Base-by-base conservation (phyloP, 495 filamentous ascomycete genomes). In the Aspergillus nanangensis region DNA sequence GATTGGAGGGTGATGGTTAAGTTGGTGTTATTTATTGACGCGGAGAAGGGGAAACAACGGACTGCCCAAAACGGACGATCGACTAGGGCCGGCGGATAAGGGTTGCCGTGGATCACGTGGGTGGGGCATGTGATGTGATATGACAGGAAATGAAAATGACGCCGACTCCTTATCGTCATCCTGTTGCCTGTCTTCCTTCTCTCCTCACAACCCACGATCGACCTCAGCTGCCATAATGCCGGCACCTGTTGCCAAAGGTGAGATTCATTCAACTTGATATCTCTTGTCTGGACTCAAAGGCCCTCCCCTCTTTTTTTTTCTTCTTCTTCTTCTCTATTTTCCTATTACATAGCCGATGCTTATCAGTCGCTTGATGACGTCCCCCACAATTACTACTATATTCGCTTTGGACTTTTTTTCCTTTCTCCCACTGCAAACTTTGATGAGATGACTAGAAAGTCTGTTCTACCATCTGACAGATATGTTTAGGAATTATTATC, bases 401-500 rank as follows among this genome's bases (percentile, higher is more conserved):
- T n/a, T 8, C 10, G 17, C 19, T 44, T 4, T 17, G 39, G 21
- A 37, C 33, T 35, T 29, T 38, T 25, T 36, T 44, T 41, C 13
- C 44, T 45, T 9, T 32, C 21, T 42, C n/a, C n/a, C n/a, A n/a
- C n/a, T n/a, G n/a, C n/a, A n/a, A n/a, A n/a, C n/a, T n/a, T n/a
- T n/a, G n/a, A n/a, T n/a, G n/a, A n/a, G n/a, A n/a, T n/a, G n/a
- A n/a, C n/a, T n/a, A n/a, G n/a, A n/a, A n/a, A n/a, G n/a, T n/a
- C n/a, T n/a, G n/a, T n/a, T 37, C 27, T 19, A 23, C 19, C 21
- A 25, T 29, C 19, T 24, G 10, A 36, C n/a, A 20, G 13, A 48
- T 31, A 40, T 34, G 19, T 45, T 29, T 72, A 92, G 89, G 83
- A 55, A 78, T 88, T 60, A 84, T 93, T 13, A 79, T 93, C 55